Evolutionary conservation across 495 filamentous ascomycete genomes (phyloP), one percentile per base, ranked within the genome.

Genomic region (Acidomyces sp.): DNA sequence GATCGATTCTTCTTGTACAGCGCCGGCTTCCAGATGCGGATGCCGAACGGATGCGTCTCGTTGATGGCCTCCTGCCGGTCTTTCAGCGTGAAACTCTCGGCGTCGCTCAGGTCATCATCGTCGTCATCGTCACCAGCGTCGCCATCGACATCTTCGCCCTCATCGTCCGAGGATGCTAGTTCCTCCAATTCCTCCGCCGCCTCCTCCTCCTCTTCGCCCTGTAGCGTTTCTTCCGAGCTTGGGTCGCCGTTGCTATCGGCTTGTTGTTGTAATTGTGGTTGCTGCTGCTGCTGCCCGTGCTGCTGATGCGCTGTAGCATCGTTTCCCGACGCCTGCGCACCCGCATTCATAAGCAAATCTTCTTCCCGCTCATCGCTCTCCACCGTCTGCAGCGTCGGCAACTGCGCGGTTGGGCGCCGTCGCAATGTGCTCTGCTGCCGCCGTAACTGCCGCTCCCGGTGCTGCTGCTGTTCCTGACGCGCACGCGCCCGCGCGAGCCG

Each of bases 41-140:
- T 96, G 60, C 90, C 90, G 51, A 99, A 99, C 0, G 90, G 90
- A 66, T 99, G 90, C 0, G 90, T 99, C 59, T 93, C 79, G 62
- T 99, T 99, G 62, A 99, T 99, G 36, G 90, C 90, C 59, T 93
- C 79, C 62, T 99, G 90, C 26, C 88, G 78, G 56, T 96, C 90
- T 63, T 93, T 92, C 41, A 82, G 64, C 26, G 78, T 82, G 57
- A 82, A 82, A 50, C 62, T 65, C 46, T 67, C 63, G 2, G 63
- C 55, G 49, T 67, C 63, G 40, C 63, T 66, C 6, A 62, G 15
- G 33, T 59, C 57, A 9, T 41, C 62, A n/a, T 64, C 63, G 29
- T 65, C 63, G 17, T 62, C 57, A 18, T 51, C 49, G 2, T 82
- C 86, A 5, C 81, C 78, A 47, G 85, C 83, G 54, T 68, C 74